Evolutionary conservation across 2,329 filamentous ascomycete species (phyloP).

Genomic region (Exophiala sideris): DNA sequence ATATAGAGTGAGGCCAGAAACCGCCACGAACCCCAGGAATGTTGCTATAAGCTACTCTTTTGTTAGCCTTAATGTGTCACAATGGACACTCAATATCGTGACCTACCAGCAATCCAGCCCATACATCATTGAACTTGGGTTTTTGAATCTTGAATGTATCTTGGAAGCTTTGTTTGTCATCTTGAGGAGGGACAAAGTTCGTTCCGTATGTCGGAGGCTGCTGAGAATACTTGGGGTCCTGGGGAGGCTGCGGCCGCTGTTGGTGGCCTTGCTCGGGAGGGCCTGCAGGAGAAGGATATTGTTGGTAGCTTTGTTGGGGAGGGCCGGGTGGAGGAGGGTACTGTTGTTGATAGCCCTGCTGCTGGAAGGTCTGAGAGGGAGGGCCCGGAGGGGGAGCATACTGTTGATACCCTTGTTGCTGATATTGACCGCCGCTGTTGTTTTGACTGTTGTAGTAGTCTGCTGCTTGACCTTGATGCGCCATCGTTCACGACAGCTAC

Average conservation of each 20-base stretch:
- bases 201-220: constrained; percentile 40
- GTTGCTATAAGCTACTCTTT: constrained; percentile 61
- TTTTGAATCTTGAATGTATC: constrained; percentile 76
- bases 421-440: constrained; percentile 5
- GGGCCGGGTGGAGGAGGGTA: constrained; percentile 14
- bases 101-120: constrained; percentile 75
- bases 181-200: constrained; percentile 36
- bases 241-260: constrained; percentile 15
- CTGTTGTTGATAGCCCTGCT: constrained; percentile 23
- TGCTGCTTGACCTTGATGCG: constrained; percentile 28
- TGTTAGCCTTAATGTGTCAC: constrained; percentile 5
- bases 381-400: constrained; percentile 11
- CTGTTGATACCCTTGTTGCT: constrained; percentile 17
- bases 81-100: constrained; percentile 8
- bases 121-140: constrained; percentile 87
- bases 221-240: constrained; percentile 22
- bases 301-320: constrained; percentile 17
- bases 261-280: constrained; percentile 17
- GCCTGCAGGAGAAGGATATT: constrained; percentile 16
- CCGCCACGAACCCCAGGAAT: constrained; percentile 69
- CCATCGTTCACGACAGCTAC: constrained; percentile 13
- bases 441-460: constrained; percentile 25
- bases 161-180: constrained; percentile 61
- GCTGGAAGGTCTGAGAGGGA: neutral
- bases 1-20: constrained; percentile 71